Percentiles rank a stretch among this genome's conserved stretches.
Evolutionary conservation across 2,329 filamentous ascomycete genomes (phyloP).

Genomic region (Xylaria sp.): DNA sequence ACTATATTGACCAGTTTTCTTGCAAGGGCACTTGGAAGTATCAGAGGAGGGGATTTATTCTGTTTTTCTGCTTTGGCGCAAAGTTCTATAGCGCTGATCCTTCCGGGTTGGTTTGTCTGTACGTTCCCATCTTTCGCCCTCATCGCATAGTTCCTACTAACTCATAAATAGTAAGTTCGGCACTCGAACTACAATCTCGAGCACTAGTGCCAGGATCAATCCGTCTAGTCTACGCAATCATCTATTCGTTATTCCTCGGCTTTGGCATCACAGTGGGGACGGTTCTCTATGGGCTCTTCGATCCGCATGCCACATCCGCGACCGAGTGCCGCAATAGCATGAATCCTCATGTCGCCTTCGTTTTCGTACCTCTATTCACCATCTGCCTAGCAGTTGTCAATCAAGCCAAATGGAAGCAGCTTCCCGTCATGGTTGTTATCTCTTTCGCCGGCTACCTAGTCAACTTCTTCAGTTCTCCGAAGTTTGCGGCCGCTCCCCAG

Average conservation of each 20-base stretch:
- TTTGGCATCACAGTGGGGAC: constrained; percentile 71
- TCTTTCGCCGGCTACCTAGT: constrained; percentile 79
- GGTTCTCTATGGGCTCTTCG: constrained; percentile 58
- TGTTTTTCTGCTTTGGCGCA: constrained; percentile 79
- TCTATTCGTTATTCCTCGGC: constrained; percentile 77
- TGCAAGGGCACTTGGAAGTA: constrained; percentile 74
- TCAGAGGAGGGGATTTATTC: constrained; percentile 66
- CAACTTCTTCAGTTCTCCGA: constrained; percentile 75
- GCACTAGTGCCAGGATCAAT: constrained; percentile 77
- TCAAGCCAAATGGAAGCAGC: constrained; percentile 83
- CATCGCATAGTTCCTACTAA: constrained; percentile 11
- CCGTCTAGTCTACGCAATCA: constrained; percentile 78
- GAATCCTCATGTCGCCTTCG: constrained; percentile 62
- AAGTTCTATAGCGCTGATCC: constrained; percentile 78
- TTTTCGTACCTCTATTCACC: constrained; percentile 79
- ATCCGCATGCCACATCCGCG: constrained; percentile 52
- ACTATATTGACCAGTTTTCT: constrained; percentile 75
- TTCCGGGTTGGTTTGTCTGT: constrained; percentile 68
- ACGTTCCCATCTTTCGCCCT: constrained; percentile 31
- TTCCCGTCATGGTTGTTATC: constrained; percentile 80
- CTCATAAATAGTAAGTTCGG: constrained; percentile 45
- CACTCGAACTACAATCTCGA: constrained; percentile 73
- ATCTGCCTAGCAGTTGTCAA: constrained; percentile 80
- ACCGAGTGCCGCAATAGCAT: constrained; percentile 48
- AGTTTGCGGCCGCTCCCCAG: constrained; percentile 75